Evolutionary conservation across 2,329 filamentous ascomycete species (phyloP).

Genomic region (Calonectria fujianensis): DNA sequence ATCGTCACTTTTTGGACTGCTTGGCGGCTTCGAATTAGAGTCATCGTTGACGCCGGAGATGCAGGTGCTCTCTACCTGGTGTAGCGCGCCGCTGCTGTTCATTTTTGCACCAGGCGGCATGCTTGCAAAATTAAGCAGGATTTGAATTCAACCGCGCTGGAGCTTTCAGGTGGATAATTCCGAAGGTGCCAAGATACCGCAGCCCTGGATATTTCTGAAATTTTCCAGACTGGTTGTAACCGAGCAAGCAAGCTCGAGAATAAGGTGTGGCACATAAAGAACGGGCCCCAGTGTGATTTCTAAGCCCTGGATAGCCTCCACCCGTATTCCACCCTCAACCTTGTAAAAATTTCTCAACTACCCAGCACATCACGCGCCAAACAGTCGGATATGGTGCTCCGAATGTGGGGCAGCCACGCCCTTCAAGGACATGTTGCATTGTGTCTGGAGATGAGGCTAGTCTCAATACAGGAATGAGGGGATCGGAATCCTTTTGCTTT

Average conservation of each 20-base stretch:
- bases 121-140: neutral
- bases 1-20: neutral
- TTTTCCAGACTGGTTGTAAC: neutral
- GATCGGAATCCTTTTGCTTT: neutral
- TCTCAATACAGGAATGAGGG: conserved; percentile 24
- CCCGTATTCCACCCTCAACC: conserved; percentile 2
- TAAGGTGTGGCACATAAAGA: neutral
- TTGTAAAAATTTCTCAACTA: neutral
- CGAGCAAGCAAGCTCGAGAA: neutral
- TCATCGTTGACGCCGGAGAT: neutral
- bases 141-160: too few relatives aligned
- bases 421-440: conserved; percentile 7
- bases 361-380: neutral
- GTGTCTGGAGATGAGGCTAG: conserved; percentile 1
- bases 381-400: conserved; percentile 6
- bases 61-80: conserved; percentile 7
- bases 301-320: conserved; percentile 5
- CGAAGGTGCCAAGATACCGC: neutral
- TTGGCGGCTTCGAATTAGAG: conserved; percentile 3
- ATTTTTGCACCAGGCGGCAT: neutral
- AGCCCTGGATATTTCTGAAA: neutral
- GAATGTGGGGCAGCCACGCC: conserved; percentile 8
- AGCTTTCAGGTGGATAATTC: neutral
- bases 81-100: neutral
- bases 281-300: neutral